A percentile compares a stretch with the other conserved stretches of the same genome.
Conservation (phyloP, 768 basidiomycete genomes). For the Gelatoporia subvermispora region DNA sequence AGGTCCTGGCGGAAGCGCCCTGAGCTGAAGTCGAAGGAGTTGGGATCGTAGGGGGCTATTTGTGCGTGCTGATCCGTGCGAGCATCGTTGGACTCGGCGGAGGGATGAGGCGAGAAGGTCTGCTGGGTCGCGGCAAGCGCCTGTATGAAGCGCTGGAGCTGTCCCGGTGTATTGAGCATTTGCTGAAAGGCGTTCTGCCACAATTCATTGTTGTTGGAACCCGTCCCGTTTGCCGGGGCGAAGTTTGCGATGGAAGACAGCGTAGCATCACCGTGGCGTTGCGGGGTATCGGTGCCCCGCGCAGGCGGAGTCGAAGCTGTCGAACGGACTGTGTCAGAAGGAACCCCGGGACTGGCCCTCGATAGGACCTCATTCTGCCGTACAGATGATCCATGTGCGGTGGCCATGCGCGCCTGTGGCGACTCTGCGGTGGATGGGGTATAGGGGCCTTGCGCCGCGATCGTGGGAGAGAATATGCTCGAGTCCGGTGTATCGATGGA, state of each 20-base stretch:
- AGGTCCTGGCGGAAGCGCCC: constrained; percentile 12
- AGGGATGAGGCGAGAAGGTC: constrained; percentile 8
- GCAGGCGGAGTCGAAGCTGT: constrained; percentile 2
- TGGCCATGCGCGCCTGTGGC: background rate
- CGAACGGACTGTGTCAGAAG: background rate
- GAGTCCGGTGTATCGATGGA: constrained; percentile 44
- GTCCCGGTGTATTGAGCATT: constrained; percentile 43
- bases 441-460: constrained; percentile 21
- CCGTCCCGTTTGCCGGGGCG: constrained; percentile 3
- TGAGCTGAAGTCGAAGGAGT: constrained; percentile 4
- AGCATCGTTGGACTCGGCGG: background rate
- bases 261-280: background rate
- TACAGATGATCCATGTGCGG: background rate
- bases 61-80: background rate
- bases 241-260: constrained; percentile 4
- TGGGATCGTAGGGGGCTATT: constrained; percentile 10
- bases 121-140: constrained; percentile 17
- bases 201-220: constrained; percentile 31
- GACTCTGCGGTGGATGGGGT: constrained; percentile 4
- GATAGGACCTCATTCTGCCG: constrained; percentile 3
- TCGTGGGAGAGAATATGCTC: constrained; percentile 31
- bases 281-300: background rate
- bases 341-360: background rate
- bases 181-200: constrained; percentile 49
- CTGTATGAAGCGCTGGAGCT: constrained; percentile 50